These are phyloP conservation scores for Fusarium subtropicale DNA, from an alignment of 2,329 filamentous ascomycete genomes.

Conservation along the genomic window DNA sequence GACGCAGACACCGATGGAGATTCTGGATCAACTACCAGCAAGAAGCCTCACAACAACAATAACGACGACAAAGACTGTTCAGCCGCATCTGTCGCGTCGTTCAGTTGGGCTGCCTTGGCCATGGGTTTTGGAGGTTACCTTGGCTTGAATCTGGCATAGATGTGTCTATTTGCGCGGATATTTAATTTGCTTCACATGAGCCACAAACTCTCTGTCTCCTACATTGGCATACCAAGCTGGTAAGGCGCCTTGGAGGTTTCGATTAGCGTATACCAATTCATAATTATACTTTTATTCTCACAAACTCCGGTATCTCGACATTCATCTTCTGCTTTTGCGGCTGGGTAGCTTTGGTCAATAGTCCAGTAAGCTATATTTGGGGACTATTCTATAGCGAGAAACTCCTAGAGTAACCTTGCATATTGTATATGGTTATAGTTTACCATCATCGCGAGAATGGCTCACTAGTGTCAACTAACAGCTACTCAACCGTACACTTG, in stretches of 20 bases:
- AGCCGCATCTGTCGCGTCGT: neutral
- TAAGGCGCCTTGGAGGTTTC: no score
- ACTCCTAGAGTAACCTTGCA: neutral
- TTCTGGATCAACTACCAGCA: neutral
- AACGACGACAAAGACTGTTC: slow-evolving; percentile 20
- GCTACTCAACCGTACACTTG: neutral
- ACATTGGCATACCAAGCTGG: neutral
- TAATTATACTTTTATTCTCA: neutral
- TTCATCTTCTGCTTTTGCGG: neutral
- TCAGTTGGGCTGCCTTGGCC: slow-evolving; percentile 16
- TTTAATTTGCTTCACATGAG: neutral
- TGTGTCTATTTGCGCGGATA: neutral
- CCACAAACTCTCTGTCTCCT: neutral
- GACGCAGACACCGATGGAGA: neutral
- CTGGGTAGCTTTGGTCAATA: neutral
- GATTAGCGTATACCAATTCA: neutral
- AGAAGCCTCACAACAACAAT: neutral
- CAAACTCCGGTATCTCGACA: accelerated
- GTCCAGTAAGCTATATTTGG: neutral
- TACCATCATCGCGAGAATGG: neutral
- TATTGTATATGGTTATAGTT: neutral
- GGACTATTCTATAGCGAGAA: no score
- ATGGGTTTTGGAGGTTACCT: slow-evolving; percentile 18
- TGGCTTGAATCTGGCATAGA: slow-evolving; percentile 3
- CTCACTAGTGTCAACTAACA: no score